These are phyloP conservation scores for Annona squamosa DNA, from an alignment of 164 flowering plant species.

Conservation along the genomic window DNA sequence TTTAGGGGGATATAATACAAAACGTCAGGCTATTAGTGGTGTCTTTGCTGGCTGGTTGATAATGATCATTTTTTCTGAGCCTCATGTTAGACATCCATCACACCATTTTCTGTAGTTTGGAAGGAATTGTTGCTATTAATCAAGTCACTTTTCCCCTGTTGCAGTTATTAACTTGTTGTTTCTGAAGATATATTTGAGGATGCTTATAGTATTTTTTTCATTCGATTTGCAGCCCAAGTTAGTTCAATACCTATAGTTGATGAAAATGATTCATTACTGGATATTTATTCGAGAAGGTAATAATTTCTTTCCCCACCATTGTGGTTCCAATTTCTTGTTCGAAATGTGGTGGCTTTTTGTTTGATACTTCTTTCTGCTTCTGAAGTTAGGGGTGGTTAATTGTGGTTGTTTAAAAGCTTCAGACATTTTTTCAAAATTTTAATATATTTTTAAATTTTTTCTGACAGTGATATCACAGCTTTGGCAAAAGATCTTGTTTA, in stretches of 20 bases:
- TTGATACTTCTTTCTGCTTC: background rate
- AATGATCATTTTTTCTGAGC: too few relatives aligned
- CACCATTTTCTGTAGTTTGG: too few relatives aligned
- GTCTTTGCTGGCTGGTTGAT: too few relatives aligned
- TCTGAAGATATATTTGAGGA: background rate
- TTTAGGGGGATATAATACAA: too few relatives aligned
- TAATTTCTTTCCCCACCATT: background rate
- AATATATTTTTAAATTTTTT: background rate
- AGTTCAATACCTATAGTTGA: conserved; percentile 94
- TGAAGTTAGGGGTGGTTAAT: background rate
- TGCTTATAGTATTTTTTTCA: background rate
- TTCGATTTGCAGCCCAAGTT: conserved; percentile 58
- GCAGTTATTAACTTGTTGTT: background rate
- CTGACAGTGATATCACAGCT: conserved; percentile 46
- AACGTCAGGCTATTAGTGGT: too few relatives aligned
- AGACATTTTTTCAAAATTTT: background rate
- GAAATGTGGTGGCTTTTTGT: background rate
- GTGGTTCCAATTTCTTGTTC: background rate
- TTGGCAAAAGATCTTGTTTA: conserved; percentile 63
- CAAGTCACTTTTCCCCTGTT: background rate
- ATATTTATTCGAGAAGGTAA: conserved; percentile 87
- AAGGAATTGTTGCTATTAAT: too few relatives aligned
- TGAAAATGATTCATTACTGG: conserved; percentile 79
- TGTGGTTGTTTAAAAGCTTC: background rate
- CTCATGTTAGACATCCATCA: too few relatives aligned